A percentile compares a stretch with the other conserved stretches of the same genome.
phyloP scores from a whole-genome alignment of 2,329 filamentous ascomycete species.

The Pyrenophora teres region DNA sequence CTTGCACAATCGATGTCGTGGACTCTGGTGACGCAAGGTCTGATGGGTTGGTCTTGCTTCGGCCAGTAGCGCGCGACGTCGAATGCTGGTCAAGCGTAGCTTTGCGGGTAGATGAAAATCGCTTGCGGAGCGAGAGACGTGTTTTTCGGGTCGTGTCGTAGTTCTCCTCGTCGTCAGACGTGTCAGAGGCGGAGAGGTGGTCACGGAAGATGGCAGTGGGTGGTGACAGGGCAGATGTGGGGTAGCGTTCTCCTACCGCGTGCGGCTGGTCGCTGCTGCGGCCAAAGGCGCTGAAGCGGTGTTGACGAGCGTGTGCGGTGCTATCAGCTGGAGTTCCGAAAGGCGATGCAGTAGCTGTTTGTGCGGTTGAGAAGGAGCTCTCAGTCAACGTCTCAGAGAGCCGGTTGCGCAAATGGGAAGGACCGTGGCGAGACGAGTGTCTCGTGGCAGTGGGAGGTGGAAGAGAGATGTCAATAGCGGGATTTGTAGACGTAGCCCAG shows the following conservation, averaged over 20 bases:
- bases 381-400: slow-evolving; percentile 32
- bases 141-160: slow-evolving; percentile 27
- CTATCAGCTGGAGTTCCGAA: slow-evolving; percentile 17
- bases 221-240: slow-evolving; percentile 52
- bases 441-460: slow-evolving; percentile 38
- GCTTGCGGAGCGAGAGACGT: slow-evolving; percentile 28
- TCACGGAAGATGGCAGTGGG: slow-evolving; percentile 42
- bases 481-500: slow-evolving; percentile 47
- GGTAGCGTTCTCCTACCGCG: slow-evolving; percentile 55
- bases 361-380: slow-evolving; percentile 25
- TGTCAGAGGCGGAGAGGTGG: slow-evolving; percentile 30
- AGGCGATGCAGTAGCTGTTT: slow-evolving; percentile 21
- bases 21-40: slow-evolving; percentile 22
- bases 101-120: slow-evolving; percentile 29
- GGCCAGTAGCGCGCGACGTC: slow-evolving; percentile 9
- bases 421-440: slow-evolving; percentile 36
- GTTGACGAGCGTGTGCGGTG: slow-evolving; percentile 21
- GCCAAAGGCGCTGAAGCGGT: slow-evolving; percentile 29
- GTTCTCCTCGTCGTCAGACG: slow-evolving; percentile 38
- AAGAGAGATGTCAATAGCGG: slow-evolving; percentile 49
- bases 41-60: slow-evolving; percentile 19
- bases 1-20: slow-evolving; percentile 23
- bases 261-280: slow-evolving; percentile 35
- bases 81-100: slow-evolving; percentile 12
- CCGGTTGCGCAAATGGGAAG: slow-evolving; percentile 38